Percentiles rank a stretch among this genome's conserved stretches.
phyloP scores from a whole-genome alignment of 352 stramenopile species.

The Phytophthora meadii region DNA sequence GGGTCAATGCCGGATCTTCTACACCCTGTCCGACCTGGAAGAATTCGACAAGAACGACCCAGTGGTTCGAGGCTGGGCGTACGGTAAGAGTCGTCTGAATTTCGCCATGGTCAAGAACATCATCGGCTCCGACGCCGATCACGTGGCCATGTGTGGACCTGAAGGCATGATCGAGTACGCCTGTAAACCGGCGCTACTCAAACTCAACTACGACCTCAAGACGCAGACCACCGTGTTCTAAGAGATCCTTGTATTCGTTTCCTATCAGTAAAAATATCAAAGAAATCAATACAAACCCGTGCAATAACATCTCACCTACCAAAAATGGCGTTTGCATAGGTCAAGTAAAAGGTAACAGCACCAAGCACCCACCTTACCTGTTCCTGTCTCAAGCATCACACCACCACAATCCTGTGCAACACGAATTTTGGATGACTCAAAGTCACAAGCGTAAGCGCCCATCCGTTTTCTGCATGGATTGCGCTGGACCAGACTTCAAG shows the following conservation, averaged over 20 bases:
- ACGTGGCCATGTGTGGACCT: slow-evolving; percentile 93
- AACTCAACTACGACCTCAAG: slow-evolving; percentile 79
- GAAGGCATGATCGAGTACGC: slow-evolving; percentile 95
- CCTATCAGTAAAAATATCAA: not conserved
- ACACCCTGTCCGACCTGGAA: slow-evolving; percentile 51
- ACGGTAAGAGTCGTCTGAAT: slow-evolving; percentile 88
- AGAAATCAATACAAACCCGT: not conserved
- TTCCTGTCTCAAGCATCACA: slow-evolving; percentile 7
- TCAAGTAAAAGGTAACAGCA: not conserved
- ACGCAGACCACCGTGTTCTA: slow-evolving; percentile 68
- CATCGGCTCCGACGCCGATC: slow-evolving; percentile 72
- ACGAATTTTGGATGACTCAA: slow-evolving; percentile 9
- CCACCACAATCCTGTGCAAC: slow-evolving; percentile 6
- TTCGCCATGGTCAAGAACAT: slow-evolving; percentile 87
- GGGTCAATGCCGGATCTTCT: slow-evolving; percentile 48
- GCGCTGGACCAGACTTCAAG: slow-evolving; percentile 24
- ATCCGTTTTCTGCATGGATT: slow-evolving; percentile 19
- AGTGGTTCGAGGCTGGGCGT: slow-evolving; percentile 59
- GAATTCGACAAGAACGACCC: slow-evolving; percentile 63
- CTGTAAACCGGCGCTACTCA: slow-evolving; percentile 88
- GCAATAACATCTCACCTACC: not conserved
- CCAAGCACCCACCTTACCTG: not conserved
- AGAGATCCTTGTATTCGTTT: not conserved
- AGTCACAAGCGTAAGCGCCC: slow-evolving; percentile 15
- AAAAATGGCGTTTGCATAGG: not conserved